These are phyloP conservation scores for Aspergillus clavatus DNA, from an alignment of 2,329 filamentous ascomycete species.

Conservation along the genomic window DNA sequence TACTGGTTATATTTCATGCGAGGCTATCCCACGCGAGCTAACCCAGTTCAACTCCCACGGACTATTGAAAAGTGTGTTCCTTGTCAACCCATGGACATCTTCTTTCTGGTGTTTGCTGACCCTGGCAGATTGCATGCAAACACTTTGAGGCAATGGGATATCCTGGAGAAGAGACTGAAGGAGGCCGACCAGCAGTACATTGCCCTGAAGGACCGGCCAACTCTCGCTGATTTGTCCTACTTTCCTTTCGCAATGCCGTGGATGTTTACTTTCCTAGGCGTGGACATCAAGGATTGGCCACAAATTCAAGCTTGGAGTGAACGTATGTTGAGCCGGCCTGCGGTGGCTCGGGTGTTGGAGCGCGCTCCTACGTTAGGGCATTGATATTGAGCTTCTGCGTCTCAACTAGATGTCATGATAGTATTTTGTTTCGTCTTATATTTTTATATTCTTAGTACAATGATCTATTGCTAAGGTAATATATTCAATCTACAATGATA, in stretches of 20 bases:
- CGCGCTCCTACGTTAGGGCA: neutral
- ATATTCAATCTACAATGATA: neutral
- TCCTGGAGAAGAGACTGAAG: neutral
- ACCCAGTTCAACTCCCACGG: slow-evolving; percentile 5
- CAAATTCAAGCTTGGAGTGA: neutral
- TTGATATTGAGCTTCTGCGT: neutral
- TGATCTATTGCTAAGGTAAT: neutral
- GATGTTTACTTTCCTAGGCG: slow-evolving; percentile 5
- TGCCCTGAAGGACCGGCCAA: slow-evolving; percentile 4
- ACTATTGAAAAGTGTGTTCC: slow-evolving; percentile 6
- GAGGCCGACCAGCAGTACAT: slow-evolving; percentile 1
- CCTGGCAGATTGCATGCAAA: neutral
- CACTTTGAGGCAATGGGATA: slow-evolving; percentile 3
- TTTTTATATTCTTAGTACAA: neutral
- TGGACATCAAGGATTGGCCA: slow-evolving; percentile 6
- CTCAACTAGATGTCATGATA: neutral
- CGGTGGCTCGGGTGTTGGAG: neutral
- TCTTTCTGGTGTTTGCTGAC: neutral
- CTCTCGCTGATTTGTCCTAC: slow-evolving; percentile 4
- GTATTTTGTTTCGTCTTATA: neutral
- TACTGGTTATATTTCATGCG: slow-evolving; percentile 10
- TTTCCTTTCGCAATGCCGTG: slow-evolving; percentile 7
- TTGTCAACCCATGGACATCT: neutral
- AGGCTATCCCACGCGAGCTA: slow-evolving; percentile 3
- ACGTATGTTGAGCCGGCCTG: neutral